These are phyloP conservation scores for Marchantia polymorpha DNA, from an alignment of 225 moss, liverwort and hornwort species.

Conservation along the genomic window DNA sequence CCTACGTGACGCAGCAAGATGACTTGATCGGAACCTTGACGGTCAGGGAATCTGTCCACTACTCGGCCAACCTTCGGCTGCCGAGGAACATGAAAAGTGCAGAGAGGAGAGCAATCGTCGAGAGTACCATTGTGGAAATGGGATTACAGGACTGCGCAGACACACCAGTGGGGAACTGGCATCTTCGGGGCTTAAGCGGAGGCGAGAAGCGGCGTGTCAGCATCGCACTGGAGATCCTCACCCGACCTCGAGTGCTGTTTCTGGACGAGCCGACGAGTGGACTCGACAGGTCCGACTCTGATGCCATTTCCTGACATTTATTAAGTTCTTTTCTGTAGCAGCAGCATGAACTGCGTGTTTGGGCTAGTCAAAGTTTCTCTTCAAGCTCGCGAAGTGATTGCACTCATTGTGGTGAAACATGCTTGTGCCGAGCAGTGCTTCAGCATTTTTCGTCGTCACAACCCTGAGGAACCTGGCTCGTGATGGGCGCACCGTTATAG, in stretches of 20 bases:
- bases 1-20: conserved; percentile 48
- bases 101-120: conserved; percentile 43
- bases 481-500: conserved; percentile 83
- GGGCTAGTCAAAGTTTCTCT: too few relatives aligned
- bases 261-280: conserved; percentile 59
- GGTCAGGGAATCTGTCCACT: conserved; percentile 39
- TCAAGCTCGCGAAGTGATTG: too few relatives aligned
- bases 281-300: conserved; percentile 43
- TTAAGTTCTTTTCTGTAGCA: too few relatives aligned
- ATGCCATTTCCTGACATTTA: too few relatives aligned
- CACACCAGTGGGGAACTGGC: conserved; percentile 56
- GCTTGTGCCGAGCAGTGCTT: conserved; percentile 51
- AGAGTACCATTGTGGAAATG: conserved; percentile 52
- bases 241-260: conserved; percentile 52
- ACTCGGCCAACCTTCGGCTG: conserved; percentile 40
- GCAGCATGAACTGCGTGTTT: too few relatives aligned
- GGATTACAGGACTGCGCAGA: conserved; percentile 54
- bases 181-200: conserved; percentile 51
- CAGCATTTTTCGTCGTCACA: conserved; percentile 80
- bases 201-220: conserved; percentile 57
- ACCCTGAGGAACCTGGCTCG: conserved; percentile 72
- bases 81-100: conserved; percentile 29
- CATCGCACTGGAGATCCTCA: conserved; percentile 58
- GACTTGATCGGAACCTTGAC: conserved; percentile 48
- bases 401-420: background rate